Conservation (phyloP, 345 rosid species). For the Alliaria petiolata region DNA sequence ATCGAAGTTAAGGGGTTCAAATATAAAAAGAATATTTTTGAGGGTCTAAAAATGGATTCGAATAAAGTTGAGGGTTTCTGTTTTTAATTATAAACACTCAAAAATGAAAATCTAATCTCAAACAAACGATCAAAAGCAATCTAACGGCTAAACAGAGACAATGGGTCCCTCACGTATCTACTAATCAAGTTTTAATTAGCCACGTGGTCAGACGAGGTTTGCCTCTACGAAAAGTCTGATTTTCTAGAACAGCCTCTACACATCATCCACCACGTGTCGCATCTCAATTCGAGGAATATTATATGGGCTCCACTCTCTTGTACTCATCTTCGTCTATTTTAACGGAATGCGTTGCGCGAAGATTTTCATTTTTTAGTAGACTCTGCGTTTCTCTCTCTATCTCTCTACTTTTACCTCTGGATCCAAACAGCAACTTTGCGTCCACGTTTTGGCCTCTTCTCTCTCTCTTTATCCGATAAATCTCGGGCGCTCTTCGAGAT, state of each 20-base stretch:
- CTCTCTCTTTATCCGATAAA: conserved; percentile 15
- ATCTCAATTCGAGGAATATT: background rate
- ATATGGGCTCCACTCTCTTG: background rate
- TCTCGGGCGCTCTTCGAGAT: conserved; percentile 2
- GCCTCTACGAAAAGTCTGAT: background rate
- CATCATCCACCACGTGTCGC: conserved; percentile 28
- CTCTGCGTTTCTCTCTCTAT: background rate
- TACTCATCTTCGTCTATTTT: background rate
- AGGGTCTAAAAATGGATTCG: too few species aligned
- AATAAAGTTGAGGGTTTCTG: too few species aligned
- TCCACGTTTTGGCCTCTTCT: background rate
- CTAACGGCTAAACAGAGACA: background rate
- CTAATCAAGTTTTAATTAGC: background rate
- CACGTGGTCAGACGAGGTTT: background rate
- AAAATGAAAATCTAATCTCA: background rate
- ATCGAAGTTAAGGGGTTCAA: too few species aligned
- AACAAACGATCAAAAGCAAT: background rate
- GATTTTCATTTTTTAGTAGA: background rate
- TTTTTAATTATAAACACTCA: too few species aligned
- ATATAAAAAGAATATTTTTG: too few species aligned
- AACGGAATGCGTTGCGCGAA: conserved; percentile 30
- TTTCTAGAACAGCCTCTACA: background rate
- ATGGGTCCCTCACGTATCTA: background rate
- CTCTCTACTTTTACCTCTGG: conserved; percentile 17
- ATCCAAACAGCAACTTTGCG: conserved; percentile 28